A percentile compares a stretch with the other conserved stretches of the same genome.
phyloP scores from a whole-genome alignment of 192 early-diverging fungal genomes.

The Coemansia sp. region DNA sequence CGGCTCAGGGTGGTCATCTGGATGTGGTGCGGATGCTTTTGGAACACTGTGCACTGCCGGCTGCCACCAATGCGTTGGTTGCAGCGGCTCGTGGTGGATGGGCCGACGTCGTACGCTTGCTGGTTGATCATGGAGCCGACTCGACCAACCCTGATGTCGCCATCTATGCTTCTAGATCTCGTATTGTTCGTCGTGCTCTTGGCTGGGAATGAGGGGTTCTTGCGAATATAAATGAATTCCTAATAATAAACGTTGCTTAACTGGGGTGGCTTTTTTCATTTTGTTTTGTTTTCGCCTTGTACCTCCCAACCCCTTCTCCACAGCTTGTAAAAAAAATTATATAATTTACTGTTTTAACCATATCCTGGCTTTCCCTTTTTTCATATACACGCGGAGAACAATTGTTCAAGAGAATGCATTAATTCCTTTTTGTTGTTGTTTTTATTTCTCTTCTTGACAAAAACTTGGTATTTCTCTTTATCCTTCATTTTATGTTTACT shows the following conservation, averaged over 20 bases:
- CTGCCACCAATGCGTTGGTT: conserved; percentile 17
- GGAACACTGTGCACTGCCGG: conserved; percentile 20
- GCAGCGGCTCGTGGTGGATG: conserved; percentile 42
- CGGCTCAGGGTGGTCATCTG: conserved; percentile 3
- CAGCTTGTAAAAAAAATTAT: no score
- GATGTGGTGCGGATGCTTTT: conserved; percentile 19
- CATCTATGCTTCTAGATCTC: conserved; percentile 18
- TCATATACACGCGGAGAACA: no score
- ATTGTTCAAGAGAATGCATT: no score
- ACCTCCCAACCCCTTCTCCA: not conserved
- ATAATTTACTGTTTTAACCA: no score
- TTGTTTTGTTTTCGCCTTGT: not conserved
- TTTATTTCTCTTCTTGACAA: no score
- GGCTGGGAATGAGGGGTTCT: conserved; percentile 2
- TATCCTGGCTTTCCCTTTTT: no score
- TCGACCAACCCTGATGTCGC: conserved; percentile 22
- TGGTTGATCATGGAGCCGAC: conserved; percentile 37
- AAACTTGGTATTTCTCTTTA: no score
- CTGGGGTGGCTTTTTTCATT: no score
- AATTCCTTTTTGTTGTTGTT: no score
- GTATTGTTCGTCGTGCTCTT: not conserved
- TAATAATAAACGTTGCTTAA: no score
- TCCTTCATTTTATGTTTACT: no score
- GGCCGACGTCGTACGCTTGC: conserved; percentile 29
- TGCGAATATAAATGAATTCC: no score